Percentiles rank a stretch among this genome's conserved stretches.
These are phyloP conservation scores for Tagetes patula DNA, from an alignment of 129 eudicot species.

Conservation along the genomic window DNA sequence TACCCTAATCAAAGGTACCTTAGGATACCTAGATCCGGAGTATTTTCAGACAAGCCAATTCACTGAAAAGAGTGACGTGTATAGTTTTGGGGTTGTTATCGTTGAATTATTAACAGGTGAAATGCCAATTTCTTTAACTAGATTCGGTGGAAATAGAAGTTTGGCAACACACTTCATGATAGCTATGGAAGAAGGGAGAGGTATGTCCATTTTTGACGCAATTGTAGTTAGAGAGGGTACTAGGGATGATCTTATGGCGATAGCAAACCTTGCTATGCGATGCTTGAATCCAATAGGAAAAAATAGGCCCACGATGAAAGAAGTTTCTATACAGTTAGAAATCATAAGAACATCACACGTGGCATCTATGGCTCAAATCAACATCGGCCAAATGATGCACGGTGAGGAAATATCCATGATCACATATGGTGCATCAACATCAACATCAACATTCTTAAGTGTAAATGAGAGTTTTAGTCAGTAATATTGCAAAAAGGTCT, in stretches of 20 bases:
- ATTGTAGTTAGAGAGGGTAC: conserved; percentile 18
- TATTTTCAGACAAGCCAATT: conserved; percentile 27
- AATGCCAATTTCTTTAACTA: conserved; percentile 8
- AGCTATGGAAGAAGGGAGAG: conserved; percentile 24
- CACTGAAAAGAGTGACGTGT: conserved; percentile 32
- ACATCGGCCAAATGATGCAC: no score
- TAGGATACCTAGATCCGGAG: conserved; percentile 34
- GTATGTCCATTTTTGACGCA: conserved; percentile 21
- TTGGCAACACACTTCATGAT: conserved; percentile 14
- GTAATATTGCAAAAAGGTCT: no score
- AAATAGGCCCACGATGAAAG: no score
- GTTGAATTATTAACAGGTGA: conserved; percentile 27
- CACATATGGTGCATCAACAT: no score
- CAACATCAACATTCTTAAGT: no score
- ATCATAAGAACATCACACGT: no score
- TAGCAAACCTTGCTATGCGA: no score
- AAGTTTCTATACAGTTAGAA: no score
- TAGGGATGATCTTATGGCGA: neutral
- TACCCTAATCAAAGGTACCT: conserved; percentile 26
- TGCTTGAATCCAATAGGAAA: no score
- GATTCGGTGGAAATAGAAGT: conserved; percentile 10
- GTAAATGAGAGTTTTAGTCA: no score
- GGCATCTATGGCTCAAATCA: no score
- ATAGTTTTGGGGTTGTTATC: conserved; percentile 33
- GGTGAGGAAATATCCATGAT: no score